Evolutionary conservation across 805 yeast species (phyloP).

Genomic region (Saccharomycopsis amapae): DNA sequence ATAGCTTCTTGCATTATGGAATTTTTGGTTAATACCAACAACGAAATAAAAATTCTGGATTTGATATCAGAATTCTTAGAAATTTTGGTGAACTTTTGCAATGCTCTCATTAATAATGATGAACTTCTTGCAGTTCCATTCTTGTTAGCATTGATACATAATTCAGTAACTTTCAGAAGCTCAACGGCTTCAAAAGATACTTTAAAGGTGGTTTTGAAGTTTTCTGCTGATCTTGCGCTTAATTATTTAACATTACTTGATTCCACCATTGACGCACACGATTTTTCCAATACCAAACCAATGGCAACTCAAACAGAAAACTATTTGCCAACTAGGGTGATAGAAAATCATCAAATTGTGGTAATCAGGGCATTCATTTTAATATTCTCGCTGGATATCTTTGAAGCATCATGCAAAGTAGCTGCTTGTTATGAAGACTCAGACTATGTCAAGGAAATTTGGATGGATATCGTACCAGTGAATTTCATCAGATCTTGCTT

Average conservation of each 20-base stretch:
- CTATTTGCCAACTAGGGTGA: conserved; percentile 1
- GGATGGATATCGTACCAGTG: conserved; percentile 12
- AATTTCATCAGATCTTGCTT: conserved; percentile 16
- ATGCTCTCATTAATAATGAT: conserved; percentile 21
- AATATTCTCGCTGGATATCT: conserved; percentile 17
- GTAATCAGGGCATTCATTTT: conserved; percentile 7
- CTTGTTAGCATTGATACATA: conserved; percentile 49
- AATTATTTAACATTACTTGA: conserved; percentile 22
- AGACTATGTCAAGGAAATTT: conserved; percentile 8
- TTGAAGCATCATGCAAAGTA: conserved; percentile 17
- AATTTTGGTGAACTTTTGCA: conserved; percentile 28
- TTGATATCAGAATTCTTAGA: conserved; percentile 38
- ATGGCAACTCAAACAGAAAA: conserved; percentile 9
- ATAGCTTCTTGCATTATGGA: conserved; percentile 32
- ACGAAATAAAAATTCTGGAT: conserved; percentile 41
- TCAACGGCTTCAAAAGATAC: conserved; percentile 44
- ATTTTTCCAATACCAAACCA: background rate
- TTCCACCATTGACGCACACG: conserved; percentile 24
- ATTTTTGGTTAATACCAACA: conserved; percentile 38
- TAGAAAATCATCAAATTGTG: conserved; percentile 12
- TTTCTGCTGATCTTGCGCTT: background rate
- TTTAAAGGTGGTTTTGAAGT: conserved; percentile 25
- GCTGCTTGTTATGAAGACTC: conserved; percentile 7
- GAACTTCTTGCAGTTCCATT: conserved; percentile 43
- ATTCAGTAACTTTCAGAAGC: conserved; percentile 51